Percentiles rank a stretch among this genome's conserved stretches.
Conservation (phyloP, 2,329 filamentous ascomycete species). For the Leptosphaerulina australis region DNA sequence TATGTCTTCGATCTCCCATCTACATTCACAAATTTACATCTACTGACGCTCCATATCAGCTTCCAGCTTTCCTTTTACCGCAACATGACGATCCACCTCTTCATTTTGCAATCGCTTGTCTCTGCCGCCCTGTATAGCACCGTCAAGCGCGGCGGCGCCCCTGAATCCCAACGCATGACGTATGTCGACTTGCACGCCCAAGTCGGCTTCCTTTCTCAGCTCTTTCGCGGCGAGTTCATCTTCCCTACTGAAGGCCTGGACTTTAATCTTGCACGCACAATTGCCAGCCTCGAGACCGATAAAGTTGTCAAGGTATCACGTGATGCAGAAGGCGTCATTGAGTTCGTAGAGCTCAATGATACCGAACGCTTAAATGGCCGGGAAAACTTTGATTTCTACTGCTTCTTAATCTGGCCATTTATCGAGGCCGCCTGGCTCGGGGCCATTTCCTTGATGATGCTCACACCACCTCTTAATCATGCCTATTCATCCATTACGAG, state of each 20-base stretch:
- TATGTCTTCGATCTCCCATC: slow-evolving; percentile 18
- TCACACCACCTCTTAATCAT: slow-evolving; percentile 70
- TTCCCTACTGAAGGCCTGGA: slow-evolving; percentile 86
- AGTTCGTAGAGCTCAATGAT: slow-evolving; percentile 74
- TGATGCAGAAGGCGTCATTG: slow-evolving; percentile 57
- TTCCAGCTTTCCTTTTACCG: slow-evolving; percentile 98
- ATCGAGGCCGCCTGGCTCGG: slow-evolving; percentile 94
- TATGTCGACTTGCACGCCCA: slow-evolving; percentile 77
- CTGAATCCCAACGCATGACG: slow-evolving; percentile 76
- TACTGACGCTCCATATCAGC: slow-evolving; percentile 29
- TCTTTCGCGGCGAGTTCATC: slow-evolving; percentile 97
- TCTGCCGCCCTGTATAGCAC: slow-evolving; percentile 88
- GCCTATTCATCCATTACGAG: slow-evolving; percentile 17
- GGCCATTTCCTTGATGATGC: slow-evolving; percentile 82
- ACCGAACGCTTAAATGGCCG: slow-evolving; percentile 77
- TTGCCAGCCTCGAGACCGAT: slow-evolving; percentile 78
- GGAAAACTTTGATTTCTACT: slow-evolving; percentile 98
- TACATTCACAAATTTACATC: slow-evolving; percentile 11
- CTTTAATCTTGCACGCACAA: slow-evolving; percentile 79
- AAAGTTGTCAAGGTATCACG: slow-evolving; percentile 73
- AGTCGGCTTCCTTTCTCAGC: slow-evolving; percentile 83
- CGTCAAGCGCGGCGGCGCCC: slow-evolving; percentile 89
- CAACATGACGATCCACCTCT: slow-evolving; percentile 99
- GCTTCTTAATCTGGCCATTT: slow-evolving; percentile 98
- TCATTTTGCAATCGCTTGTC: slow-evolving; percentile 90